Evolutionary conservation across 192 early-diverging fungal genomes (phyloP), one percentile per base, ranked within the genome.

Genomic region (Paraglomus occultum): DNA sequence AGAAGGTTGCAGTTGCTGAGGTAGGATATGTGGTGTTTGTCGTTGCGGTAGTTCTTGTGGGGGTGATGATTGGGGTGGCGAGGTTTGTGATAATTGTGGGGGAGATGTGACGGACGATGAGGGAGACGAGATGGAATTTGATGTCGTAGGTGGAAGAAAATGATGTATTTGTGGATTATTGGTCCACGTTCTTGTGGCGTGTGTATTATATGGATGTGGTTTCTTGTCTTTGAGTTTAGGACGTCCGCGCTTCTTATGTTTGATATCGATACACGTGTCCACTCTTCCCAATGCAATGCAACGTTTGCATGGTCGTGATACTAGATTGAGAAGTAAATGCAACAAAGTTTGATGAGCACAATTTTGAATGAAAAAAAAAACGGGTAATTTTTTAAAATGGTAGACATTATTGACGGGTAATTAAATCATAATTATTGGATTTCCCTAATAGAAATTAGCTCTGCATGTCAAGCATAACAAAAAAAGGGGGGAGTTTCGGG

Each of bases 231-330:
- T 80, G 52, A 89, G 75, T 64, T 89, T 90, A 51, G 94, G 94
- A 8, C 94, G 81, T 42, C 94, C 94, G 64, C 94, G 82, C 65
- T 90, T 91, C 74, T 95, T 95, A 78, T 93, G 91, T 79, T 90
- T 86, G 45, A 92, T 89, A 74, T 95, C 94, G n/a, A 87, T 79
- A 71, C 94, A 95, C 12, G 89, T 86, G 70, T 91, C 91, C 40
- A 83, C 80, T 75, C 88, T 90, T 40, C 86, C 87, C 31, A 91
- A 69, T 8, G 86, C 80, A 17, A 87, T 80, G 75, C 94, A 95
- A 44, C 91, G 79, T 71, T 85, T 85, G 74, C 94, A 95, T 7
- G 94, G 94, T 31, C 94, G 79, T 14, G 82, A 80, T 8, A 86
- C 86, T 88, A 73, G 23, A 44, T 42, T 6, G 12, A 20, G 42